Evolutionary conservation across 164 flowering plant genomes (phyloP).

Genomic region (Vitis vinifera): ASM3070453v1 NC_081810.1:22839501-22840000

Average conservation of each 20-base stretch:
- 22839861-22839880: too few relatives aligned
- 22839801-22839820: too few relatives aligned
- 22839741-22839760: conserved; percentile 58
- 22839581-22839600: not conserved
- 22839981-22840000: too few relatives aligned
- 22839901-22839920: not conserved
- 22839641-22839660: conserved; percentile 48
- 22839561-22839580: not conserved
- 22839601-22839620: conserved; percentile 49
- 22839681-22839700: conserved; percentile 34
- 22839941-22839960: too few relatives aligned
- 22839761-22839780: conserved; percentile 28
- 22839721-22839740: conserved; percentile 60
- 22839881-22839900: too few relatives aligned
- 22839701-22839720: conserved; percentile 37
- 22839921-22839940: too few relatives aligned
- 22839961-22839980: too few relatives aligned
- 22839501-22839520: too few relatives aligned
- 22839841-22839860: too few relatives aligned
- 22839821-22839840: too few relatives aligned
- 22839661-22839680: conserved; percentile 55
- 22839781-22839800: too few relatives aligned
- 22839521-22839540: not conserved
- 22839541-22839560: not conserved
- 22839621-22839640: conserved; percentile 66